Evolutionary conservation across 2,329 filamentous ascomycete genomes (phyloP).

Genomic region (Coniochaeta sp.): DNA sequence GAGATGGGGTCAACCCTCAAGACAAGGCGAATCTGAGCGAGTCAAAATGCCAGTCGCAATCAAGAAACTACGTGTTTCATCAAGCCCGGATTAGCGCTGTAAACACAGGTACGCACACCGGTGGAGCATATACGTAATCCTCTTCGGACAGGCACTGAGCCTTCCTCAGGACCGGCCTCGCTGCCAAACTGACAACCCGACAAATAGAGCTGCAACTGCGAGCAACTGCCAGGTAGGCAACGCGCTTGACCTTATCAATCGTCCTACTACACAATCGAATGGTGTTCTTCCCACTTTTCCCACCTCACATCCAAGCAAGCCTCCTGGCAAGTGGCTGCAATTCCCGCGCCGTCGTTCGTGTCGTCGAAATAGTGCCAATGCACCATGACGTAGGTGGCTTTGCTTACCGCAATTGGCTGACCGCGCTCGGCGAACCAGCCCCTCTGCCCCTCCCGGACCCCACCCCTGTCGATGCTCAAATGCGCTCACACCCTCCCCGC

Average conservation of each 20-base stretch:
- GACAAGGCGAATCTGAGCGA: not conserved
- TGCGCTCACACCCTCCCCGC: not conserved
- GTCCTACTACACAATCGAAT: not conserved
- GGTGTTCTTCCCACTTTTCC: not conserved
- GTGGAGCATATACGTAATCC: not conserved
- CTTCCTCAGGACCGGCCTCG: not conserved
- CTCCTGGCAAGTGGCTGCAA: not conserved
- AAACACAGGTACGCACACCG: not conserved
- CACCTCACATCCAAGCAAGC: not conserved
- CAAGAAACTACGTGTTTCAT: not conserved
- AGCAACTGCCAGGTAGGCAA: not conserved
- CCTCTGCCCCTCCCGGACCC: too few relatives aligned
- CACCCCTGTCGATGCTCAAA: not conserved
- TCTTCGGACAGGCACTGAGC: not conserved
- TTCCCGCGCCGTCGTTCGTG: not conserved
- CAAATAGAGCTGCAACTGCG: too few relatives aligned
- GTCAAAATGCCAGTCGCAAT: not conserved
- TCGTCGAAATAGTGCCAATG: conserved; percentile 1
- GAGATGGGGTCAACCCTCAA: not conserved
- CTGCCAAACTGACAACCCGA: too few relatives aligned
- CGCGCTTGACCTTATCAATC: not conserved
- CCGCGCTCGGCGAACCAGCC: not conserved
- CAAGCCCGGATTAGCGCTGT: not conserved
- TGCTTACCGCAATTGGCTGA: not conserved
- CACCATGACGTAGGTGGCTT: not conserved